Evolutionary conservation across 169 alveolate genomes (phyloP).

Genomic region (Cryptosporidium tyzzeri): DNA sequence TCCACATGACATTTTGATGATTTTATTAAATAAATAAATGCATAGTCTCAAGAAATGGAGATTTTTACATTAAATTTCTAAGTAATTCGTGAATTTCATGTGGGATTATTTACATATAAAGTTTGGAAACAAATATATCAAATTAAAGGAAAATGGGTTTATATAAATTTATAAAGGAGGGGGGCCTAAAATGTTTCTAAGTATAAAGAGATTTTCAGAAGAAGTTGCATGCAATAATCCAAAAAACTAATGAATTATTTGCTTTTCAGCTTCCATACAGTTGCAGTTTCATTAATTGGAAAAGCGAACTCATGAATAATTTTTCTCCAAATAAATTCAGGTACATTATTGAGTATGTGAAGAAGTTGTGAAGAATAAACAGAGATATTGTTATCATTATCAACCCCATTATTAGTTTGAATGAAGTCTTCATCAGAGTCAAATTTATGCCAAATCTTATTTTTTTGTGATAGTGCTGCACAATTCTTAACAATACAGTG

Average conservation of each 20-base stretch:
- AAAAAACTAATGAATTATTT: neutral
- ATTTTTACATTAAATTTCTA: too few relatives aligned
- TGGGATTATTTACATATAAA: neutral
- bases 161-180: neutral
- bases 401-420: neutral
- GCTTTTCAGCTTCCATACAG: conserved; percentile 69
- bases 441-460: conserved; percentile 18
- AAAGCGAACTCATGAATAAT: conserved; percentile 67
- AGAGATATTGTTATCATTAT: conserved; percentile 11
- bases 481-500: conserved; percentile 45
- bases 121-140: too few relatives aligned
- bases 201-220: neutral
- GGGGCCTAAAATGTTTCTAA: neutral
- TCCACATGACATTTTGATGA: conserved; percentile 24
- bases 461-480: neutral
- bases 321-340: conserved; percentile 71
- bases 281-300: conserved; percentile 72
- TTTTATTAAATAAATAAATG: conserved; percentile 35
- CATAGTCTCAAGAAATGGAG: conserved; percentile 28
- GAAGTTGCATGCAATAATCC: neutral
- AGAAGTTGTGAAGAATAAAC: conserved; percentile 7
- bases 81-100: neutral
- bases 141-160: neutral
- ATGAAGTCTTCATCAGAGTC: conserved; percentile 13
- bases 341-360: conserved; percentile 45